Conservation (phyloP, 2,329 filamentous ascomycete genomes). For the Fusarium decemcellulare region DNA sequence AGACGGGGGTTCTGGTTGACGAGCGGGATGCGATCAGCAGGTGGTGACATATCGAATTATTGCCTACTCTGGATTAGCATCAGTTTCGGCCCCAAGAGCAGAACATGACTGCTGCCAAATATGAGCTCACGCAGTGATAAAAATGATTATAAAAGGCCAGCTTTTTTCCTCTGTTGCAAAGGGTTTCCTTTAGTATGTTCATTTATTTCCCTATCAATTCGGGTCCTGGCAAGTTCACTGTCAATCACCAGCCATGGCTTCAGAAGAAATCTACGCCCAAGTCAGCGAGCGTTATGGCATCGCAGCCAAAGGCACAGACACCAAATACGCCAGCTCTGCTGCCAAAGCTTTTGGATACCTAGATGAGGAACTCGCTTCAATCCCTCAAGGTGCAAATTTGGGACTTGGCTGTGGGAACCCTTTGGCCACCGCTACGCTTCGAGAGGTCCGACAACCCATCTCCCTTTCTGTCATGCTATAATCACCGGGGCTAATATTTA, state of each 20-base stretch:
- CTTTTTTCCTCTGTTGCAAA: too few species aligned
- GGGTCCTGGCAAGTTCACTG: too few species aligned
- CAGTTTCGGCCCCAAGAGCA: too few species aligned
- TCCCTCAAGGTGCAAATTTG: conserved; percentile 64
- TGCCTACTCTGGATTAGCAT: not conserved
- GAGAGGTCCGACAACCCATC: conserved; percentile 51
- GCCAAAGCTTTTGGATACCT: conserved; percentile 68
- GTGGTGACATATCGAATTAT: conserved; percentile 1
- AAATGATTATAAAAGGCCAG: too few species aligned
- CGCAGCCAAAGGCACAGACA: conserved; percentile 45
- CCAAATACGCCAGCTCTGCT: conserved; percentile 56
- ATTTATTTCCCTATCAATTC: too few species aligned
- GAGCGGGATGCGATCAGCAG: too few species aligned
- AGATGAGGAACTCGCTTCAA: conserved; percentile 59
- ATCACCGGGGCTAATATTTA: too few species aligned
- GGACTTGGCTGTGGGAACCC: conserved; percentile 70
- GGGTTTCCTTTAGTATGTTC: too few species aligned
- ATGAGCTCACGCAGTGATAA: too few species aligned
- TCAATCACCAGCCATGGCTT: not conserved
- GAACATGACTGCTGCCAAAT: too few species aligned
- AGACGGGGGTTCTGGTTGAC: too few species aligned
- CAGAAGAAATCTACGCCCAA: conserved; percentile 13
- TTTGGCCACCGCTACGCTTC: conserved; percentile 61
- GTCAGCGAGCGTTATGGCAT: conserved; percentile 51
- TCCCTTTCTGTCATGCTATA: too few species aligned